These are phyloP conservation scores for Oenanthe javanica DNA, from an alignment of 140 eudicot species.

Conservation along the genomic window DNA sequence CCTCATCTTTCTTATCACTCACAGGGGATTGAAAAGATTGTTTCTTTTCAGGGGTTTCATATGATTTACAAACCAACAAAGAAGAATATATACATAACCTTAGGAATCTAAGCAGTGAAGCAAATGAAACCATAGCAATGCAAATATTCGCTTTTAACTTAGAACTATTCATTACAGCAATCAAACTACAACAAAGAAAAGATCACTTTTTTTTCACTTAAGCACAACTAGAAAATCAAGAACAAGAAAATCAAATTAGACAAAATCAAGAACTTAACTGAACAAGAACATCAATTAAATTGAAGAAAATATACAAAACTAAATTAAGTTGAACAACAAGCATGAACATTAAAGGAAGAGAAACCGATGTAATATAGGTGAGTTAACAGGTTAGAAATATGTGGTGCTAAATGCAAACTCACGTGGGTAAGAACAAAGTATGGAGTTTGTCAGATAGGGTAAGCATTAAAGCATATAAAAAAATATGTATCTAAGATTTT, in stretches of 20 bases:
- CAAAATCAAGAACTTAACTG: slow-evolving; percentile 14
- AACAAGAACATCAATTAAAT: neutral
- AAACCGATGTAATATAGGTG: slow-evolving; percentile 6
- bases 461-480: neutral
- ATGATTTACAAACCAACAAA: slow-evolving; percentile 23
- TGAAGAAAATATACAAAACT: neutral
- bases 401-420: slow-evolving; percentile 14
- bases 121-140: slow-evolving; percentile 44
- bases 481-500: neutral
- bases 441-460: slow-evolving; percentile 14
- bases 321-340: neutral
- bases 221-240: slow-evolving; percentile 1
- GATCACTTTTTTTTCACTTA: neutral
- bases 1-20: slow-evolving; percentile 22
- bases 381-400: neutral
- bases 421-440: slow-evolving; percentile 32
- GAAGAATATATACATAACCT: slow-evolving; percentile 35
- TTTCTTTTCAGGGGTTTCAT: slow-evolving; percentile 25
- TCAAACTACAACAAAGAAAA: neutral
- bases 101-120: slow-evolving; percentile 55
- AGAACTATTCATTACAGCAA: slow-evolving; percentile 6
- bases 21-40: slow-evolving; percentile 24
- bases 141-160: neutral
- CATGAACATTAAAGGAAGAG: neutral
- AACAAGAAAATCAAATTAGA: slow-evolving; percentile 14